Evolutionary conservation across 2,329 filamentous ascomycete species (phyloP).

Genomic region (Calonectria ilicicola): DNA sequence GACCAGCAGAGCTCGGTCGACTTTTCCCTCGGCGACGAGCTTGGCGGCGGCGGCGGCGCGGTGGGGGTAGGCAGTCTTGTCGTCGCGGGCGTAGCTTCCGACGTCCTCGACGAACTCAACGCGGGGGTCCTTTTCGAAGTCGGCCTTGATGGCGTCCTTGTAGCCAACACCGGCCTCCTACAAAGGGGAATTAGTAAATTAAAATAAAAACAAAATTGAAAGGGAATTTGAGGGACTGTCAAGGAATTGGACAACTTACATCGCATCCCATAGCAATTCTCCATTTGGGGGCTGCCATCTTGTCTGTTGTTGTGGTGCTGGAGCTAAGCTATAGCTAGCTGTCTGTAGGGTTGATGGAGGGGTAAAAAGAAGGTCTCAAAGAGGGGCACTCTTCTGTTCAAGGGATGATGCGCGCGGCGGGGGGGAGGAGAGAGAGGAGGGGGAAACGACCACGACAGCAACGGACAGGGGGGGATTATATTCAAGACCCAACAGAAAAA

Average conservation of each 20-base stretch:
- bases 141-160: conserved; percentile 81
- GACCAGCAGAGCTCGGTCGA: conserved; percentile 83
- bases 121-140: conserved; percentile 75
- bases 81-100: conserved; percentile 72
- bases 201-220: background rate
- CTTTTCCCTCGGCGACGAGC: conserved; percentile 71
- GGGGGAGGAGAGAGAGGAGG: background rate
- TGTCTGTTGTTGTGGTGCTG: conserved; percentile 30
- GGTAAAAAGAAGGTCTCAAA: background rate
- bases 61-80: conserved; percentile 87
- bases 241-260: conserved; percentile 53
- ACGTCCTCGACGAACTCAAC: conserved; percentile 74
- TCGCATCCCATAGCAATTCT: conserved; percentile 67
- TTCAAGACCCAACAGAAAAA: background rate
- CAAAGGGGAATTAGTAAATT: too few species aligned
- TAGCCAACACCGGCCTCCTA: conserved; percentile 81
- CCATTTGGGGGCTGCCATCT: conserved; percentile 60
- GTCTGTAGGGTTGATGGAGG: background rate
- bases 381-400: background rate
- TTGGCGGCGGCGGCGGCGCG: conserved; percentile 79
- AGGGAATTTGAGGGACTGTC: background rate
- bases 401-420: background rate
- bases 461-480: background rate
- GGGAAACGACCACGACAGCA: background rate
- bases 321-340: background rate